A percentile compares a stretch with the other conserved stretches of the same genome.
Conservation (phyloP, 2,329 filamentous ascomycete species). For the Thelonectria rubi region DNA sequence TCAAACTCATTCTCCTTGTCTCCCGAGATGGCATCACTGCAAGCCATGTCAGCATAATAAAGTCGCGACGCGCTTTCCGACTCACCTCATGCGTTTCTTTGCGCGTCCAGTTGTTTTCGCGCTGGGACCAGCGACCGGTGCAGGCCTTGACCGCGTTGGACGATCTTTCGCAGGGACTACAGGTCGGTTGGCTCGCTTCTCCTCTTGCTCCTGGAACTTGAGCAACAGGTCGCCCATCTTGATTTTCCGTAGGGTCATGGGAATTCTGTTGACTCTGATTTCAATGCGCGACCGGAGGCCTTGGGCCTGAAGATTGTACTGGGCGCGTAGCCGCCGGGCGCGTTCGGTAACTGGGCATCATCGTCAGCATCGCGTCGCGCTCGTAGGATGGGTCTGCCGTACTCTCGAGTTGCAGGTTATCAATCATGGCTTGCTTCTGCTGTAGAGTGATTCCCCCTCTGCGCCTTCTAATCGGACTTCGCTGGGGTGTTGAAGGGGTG, state of each 20-base stretch:
- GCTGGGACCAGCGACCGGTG: slow-evolving; percentile 36
- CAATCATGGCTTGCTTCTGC: slow-evolving; percentile 87
- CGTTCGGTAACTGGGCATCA: slow-evolving; percentile 77
- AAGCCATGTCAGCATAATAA: slow-evolving; percentile 37
- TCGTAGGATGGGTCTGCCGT: slow-evolving; percentile 46
- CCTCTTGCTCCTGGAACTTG: slow-evolving; percentile 58
- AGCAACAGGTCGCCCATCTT: slow-evolving; percentile 82
- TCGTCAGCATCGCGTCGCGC: slow-evolving; percentile 29
- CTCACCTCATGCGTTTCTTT: slow-evolving; percentile 63
- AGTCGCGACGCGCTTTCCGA: slow-evolving; percentile 13
- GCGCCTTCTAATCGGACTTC: slow-evolving; percentile 71
- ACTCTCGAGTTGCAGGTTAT: slow-evolving; percentile 92
- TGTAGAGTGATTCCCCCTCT: slow-evolving; percentile 68
- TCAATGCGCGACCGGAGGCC: slow-evolving; percentile 87
- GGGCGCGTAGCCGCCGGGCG: slow-evolving; percentile 85
- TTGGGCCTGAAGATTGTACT: slow-evolving; percentile 88
- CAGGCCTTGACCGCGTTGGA: slow-evolving; percentile 47
- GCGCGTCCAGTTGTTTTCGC: slow-evolving; percentile 41
- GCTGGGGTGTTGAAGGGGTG: slow-evolving; percentile 53
- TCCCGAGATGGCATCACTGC: slow-evolving; percentile 69
- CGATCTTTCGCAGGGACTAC: slow-evolving; percentile 62
- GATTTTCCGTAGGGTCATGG: slow-evolving; percentile 77
- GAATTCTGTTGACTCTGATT: slow-evolving; percentile 92
- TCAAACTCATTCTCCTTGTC: slow-evolving; percentile 81
- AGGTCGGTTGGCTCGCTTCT: slow-evolving; percentile 54